phyloP scores from a whole-genome alignment of 257 asterid species.

The Plantago elongata region DNA sequence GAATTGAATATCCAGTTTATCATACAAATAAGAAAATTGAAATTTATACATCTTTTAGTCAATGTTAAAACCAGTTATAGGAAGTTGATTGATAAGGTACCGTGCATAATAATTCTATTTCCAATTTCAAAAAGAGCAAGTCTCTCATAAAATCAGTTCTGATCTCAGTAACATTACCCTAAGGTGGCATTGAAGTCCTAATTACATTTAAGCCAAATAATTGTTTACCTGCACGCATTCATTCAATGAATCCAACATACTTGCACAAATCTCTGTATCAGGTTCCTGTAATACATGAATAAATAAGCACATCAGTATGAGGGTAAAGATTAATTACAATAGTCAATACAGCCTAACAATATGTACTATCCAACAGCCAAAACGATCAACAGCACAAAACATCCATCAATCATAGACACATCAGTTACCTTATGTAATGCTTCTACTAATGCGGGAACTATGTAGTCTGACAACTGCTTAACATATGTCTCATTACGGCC shows the following conservation, averaged over 20 bases:
- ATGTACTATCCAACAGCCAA: conserved; percentile 2
- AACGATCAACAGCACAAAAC: neutral
- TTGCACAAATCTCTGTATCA: conserved; percentile 85
- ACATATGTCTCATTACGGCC: conserved; percentile 77
- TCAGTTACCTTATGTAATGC: conserved; percentile 70
- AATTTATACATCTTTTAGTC: too few relatives aligned
- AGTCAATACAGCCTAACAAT: neutral
- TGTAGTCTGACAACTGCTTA: conserved; percentile 72
- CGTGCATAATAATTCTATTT: too few relatives aligned
- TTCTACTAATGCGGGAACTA: conserved; percentile 73
- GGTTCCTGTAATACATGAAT: conserved; percentile 63
- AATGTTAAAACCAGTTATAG: too few relatives aligned
- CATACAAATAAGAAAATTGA: too few relatives aligned
- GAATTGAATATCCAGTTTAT: too few relatives aligned
- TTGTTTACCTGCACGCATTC: conserved; percentile 83
- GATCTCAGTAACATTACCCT: too few relatives aligned
- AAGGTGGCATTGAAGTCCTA: too few relatives aligned
- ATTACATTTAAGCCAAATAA: neutral
- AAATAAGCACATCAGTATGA: conserved; percentile 17
- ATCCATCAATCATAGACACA: neutral
- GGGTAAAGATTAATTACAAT: neutral
- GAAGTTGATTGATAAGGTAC: too few relatives aligned
- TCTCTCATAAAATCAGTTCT: neutral
- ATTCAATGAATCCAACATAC: conserved; percentile 80
- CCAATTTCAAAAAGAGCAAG: neutral